phyloP scores from a whole-genome alignment of 306 rosid genomes.

The Arachis hypogaea region DNA sequence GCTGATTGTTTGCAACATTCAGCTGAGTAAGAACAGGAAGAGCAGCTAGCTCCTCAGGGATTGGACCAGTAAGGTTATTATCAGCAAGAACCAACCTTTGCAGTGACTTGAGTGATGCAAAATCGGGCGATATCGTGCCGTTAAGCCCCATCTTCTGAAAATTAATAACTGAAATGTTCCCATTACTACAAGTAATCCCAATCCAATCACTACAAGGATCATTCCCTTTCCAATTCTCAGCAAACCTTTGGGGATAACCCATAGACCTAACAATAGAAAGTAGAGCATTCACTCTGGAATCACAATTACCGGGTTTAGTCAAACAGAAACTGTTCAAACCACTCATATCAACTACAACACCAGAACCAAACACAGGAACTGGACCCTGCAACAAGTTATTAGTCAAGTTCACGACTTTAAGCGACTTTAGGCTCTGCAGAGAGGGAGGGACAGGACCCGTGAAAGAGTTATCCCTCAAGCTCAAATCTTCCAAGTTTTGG shows the following conservation, averaged over 20 bases:
- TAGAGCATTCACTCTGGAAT: conserved; percentile 46
- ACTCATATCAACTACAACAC: conserved; percentile 28
- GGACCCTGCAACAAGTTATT: conserved; percentile 67
- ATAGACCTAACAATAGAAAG: conserved; percentile 51
- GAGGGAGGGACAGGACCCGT: conserved; percentile 67
- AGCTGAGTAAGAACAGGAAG: conserved; percentile 50
- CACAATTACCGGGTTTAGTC: conserved; percentile 52
- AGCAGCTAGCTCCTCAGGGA: conserved; percentile 54
- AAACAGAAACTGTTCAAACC: conserved; percentile 57
- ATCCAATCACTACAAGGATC: conserved; percentile 62
- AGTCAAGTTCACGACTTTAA: conserved; percentile 57
- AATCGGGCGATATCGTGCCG: conserved; percentile 53
- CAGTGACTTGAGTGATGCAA: conserved; percentile 51
- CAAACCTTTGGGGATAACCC: conserved; percentile 60
- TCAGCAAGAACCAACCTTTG: conserved; percentile 57
- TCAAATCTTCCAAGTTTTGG: conserved; percentile 48
- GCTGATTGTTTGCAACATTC: conserved; percentile 62
- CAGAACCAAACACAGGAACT: conserved; percentile 46
- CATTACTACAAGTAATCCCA: conserved; percentile 58
- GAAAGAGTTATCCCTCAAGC: conserved; percentile 65
- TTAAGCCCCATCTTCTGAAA: conserved; percentile 68
- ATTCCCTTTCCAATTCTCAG: conserved; percentile 63
- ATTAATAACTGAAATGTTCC: conserved; percentile 53
- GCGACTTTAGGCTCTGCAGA: conserved; percentile 45
- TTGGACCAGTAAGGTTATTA: conserved; percentile 58